Percentiles rank a stretch among this genome's conserved stretches.
These are phyloP conservation scores for Ogataea chonburiensis DNA, from an alignment of 805 yeast genomes.

Conservation along the genomic window DNA sequence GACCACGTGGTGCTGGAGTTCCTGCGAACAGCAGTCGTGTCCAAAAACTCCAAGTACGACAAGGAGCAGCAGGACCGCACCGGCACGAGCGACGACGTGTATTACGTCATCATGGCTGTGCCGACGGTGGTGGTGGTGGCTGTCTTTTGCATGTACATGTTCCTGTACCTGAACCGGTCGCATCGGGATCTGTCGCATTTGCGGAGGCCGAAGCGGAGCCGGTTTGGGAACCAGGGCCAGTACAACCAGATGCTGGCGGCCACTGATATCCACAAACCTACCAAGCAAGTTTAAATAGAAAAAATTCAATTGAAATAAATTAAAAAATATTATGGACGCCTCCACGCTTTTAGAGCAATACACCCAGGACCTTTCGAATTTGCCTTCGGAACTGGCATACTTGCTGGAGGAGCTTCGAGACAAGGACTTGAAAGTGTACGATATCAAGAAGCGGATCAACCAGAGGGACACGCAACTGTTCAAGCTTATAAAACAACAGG, in stretches of 20 bases:
- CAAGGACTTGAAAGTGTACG: slow-evolving; percentile 65
- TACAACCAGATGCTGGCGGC: slow-evolving; percentile 29
- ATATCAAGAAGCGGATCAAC: slow-evolving; percentile 61
- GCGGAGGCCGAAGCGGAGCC: slow-evolving; percentile 37
- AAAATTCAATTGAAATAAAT: slow-evolving; percentile 6
- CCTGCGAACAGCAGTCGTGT: slow-evolving; percentile 52
- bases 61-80: slow-evolving; percentile 34
- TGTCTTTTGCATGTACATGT: slow-evolving; percentile 62
- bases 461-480: slow-evolving; percentile 78
- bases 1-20: slow-evolving; percentile 45
- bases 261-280: slow-evolving; percentile 32
- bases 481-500: slow-evolving; percentile 78
- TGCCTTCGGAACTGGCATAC: slow-evolving; percentile 84
- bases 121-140: slow-evolving; percentile 65
- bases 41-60: slow-evolving; percentile 41
- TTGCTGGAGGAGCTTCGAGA: slow-evolving; percentile 73
- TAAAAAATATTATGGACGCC: slow-evolving; percentile 65
- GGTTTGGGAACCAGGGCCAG: slow-evolving; percentile 34
- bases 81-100: slow-evolving; percentile 44
- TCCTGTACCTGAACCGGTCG: slow-evolving; percentile 53
- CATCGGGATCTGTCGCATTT: slow-evolving; percentile 53
- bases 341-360: slow-evolving; percentile 78
- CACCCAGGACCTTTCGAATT: slow-evolving; percentile 61
- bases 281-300: slow-evolving; percentile 19
- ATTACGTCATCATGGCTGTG: slow-evolving; percentile 63